These are phyloP conservation scores for Candida railenensis DNA, from an alignment of 805 yeast genomes.

Conservation along the genomic window DNA sequence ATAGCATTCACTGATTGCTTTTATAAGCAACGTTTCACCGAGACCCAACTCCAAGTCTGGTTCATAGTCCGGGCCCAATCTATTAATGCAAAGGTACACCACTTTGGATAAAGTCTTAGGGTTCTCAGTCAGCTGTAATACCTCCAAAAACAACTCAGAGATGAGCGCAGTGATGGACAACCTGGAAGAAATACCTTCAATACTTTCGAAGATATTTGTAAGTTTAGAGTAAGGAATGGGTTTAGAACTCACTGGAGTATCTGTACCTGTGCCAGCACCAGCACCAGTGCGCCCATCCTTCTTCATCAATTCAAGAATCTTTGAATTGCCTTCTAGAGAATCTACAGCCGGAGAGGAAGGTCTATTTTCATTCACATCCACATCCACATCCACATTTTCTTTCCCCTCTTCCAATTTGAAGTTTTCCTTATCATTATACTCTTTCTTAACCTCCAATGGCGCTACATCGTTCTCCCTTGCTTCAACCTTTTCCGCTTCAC, in stretches of 20 bases:
- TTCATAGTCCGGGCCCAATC: conserved; percentile 94
- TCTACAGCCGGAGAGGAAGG: neutral
- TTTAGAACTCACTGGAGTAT: conserved; percentile 6
- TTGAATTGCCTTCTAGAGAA: neutral
- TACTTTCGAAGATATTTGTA: conserved; percentile 67
- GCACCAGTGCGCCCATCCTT: no score
- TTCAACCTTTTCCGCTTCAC: neutral
- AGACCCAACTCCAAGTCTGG: conserved; percentile 86
- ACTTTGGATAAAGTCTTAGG: conserved; percentile 55
- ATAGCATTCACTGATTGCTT: conserved; percentile 86
- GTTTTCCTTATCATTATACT: conserved; percentile 2
- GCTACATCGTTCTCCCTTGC: neutral
- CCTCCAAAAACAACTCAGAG: conserved; percentile 67
- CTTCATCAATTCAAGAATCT: conserved; percentile 1
- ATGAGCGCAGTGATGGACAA: conserved; percentile 76
- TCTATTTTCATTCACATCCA: neutral
- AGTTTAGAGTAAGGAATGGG: conserved; percentile 39
- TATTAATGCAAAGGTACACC: conserved; percentile 81
- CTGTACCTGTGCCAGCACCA: conserved; percentile 5
- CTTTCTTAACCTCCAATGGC: neutral
- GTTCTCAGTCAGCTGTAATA: conserved; percentile 48
- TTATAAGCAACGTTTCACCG: conserved; percentile 85
- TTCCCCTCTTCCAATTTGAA: neutral
- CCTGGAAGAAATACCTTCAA: conserved; percentile 81
- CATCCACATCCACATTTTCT: neutral